Conservation (phyloP, 1,284 basidiomycete species). For the Cystobasidium sp. region DNA sequence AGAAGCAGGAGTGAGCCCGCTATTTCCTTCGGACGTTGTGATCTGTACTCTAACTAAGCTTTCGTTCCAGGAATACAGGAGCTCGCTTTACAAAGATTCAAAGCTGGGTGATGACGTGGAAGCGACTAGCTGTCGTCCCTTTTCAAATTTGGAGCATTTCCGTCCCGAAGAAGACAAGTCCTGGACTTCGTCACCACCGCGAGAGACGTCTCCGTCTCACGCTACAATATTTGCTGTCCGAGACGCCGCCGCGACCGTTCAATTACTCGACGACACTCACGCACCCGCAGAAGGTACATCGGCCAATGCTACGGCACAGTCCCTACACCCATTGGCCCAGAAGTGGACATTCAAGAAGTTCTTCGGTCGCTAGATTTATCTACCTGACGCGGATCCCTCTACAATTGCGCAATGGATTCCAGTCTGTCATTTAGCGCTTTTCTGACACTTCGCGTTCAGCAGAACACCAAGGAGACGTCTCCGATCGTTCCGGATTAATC, state of each 20-base stretch:
- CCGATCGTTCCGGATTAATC: too few species aligned
- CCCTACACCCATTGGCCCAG: neutral
- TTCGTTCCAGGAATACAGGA: slow-evolving; percentile 7
- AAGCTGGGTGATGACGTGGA: slow-evolving; percentile 7
- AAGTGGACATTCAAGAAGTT: slow-evolving; percentile 31
- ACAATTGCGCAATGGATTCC: neutral
- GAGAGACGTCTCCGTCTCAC: too few species aligned
- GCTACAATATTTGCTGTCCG: too few species aligned
- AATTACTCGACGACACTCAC: neutral
- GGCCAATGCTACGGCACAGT: too few species aligned
- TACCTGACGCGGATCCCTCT: neutral
- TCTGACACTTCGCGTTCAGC: too few species aligned
- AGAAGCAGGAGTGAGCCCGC: neutral
- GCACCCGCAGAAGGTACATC: neutral
- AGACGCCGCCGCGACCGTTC: too few species aligned
- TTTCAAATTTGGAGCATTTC: neutral
- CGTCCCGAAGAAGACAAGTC: neutral
- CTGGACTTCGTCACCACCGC: slow-evolving; percentile 3
- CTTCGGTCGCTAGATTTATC: neutral
- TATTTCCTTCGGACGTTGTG: neutral
- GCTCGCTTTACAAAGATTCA: neutral
- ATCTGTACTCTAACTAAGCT: neutral
- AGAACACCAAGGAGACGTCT: too few species aligned
- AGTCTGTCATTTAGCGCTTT: too few species aligned
- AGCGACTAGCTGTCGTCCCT: neutral